Evolutionary conservation across 2,329 filamentous ascomycete species (phyloP).

Genomic region (Colletotrichum magnum): DNA sequence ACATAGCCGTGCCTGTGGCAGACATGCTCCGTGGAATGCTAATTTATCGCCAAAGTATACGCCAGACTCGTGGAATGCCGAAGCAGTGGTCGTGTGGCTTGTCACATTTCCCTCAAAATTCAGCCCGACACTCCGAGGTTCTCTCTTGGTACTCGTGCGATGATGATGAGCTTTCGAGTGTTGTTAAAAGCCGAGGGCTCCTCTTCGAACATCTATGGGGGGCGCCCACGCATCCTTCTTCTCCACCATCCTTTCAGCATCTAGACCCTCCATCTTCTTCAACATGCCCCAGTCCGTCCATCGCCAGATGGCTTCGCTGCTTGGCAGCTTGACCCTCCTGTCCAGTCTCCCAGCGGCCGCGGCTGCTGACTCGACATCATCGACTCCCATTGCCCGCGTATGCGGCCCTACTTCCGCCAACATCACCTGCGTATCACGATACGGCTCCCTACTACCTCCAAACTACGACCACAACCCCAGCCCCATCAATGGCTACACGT

Average conservation of each 20-base stretch:
- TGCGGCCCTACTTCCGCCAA: background rate
- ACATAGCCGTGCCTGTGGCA: too few relatives aligned
- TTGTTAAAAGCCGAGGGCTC: too few relatives aligned
- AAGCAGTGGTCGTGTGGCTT: too few relatives aligned
- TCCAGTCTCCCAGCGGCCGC: background rate
- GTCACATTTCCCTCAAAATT: too few relatives aligned
- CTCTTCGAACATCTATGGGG: too few relatives aligned
- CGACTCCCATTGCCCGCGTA: background rate
- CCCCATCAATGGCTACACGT: background rate
- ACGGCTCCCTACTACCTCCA: background rate
- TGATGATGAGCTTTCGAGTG: too few relatives aligned
- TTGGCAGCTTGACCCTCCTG: background rate
- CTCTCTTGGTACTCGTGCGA: too few relatives aligned
- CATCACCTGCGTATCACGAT: background rate
- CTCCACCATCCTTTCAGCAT: background rate
- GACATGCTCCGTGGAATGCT: too few relatives aligned
- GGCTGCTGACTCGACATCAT: background rate
- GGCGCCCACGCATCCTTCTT: too few relatives aligned
- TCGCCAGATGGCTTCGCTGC: background rate
- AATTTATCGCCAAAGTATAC: too few relatives aligned
- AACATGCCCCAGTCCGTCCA: background rate
- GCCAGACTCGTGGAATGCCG: too few relatives aligned
- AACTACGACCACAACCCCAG: constrained; percentile 2
- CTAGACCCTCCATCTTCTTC: background rate
- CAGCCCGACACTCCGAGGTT: too few relatives aligned